Percentiles rank a stretch among this genome's conserved stretches.
phyloP scores from a whole-genome alignment of 345 rosid genomes.

The Syzygium grande region DNA sequence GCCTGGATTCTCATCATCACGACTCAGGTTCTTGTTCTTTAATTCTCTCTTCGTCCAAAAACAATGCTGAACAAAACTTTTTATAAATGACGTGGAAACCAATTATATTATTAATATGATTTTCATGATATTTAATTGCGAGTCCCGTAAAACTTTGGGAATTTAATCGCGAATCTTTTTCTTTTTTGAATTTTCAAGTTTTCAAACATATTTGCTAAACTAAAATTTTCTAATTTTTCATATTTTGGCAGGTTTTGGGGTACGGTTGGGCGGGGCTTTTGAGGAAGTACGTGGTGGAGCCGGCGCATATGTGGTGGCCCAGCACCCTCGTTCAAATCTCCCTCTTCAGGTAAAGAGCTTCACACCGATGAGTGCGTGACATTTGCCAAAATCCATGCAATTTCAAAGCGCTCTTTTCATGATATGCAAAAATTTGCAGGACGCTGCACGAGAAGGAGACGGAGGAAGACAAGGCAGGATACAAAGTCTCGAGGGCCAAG shows the following conservation, averaged over 20 bases:
- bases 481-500: background rate
- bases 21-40: conserved; percentile 2
- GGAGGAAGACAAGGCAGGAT: background rate
- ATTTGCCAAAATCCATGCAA: background rate
- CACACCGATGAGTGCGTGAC: background rate
- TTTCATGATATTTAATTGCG: background rate
- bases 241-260: conserved; percentile 1
- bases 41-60: background rate
- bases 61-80: background rate
- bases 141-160: background rate
- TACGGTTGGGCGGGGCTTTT: conserved; percentile 11
- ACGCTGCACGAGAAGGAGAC: conserved; percentile 3
- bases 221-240: background rate
- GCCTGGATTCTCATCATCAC: conserved; percentile 8
- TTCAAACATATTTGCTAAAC: background rate
- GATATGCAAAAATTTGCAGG: background rate
- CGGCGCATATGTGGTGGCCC: conserved; percentile 18
- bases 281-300: conserved; percentile 14
- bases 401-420: background rate
- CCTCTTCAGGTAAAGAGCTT: background rate
- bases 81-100: background rate
- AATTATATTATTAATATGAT: background rate
- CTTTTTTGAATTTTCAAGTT: background rate
- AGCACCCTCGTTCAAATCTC: conserved; percentile 12
- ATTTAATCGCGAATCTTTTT: background rate